Evolutionary conservation across 2,329 filamentous ascomycete species (phyloP).

Genomic region (Trichoderma asperellum): DNA sequence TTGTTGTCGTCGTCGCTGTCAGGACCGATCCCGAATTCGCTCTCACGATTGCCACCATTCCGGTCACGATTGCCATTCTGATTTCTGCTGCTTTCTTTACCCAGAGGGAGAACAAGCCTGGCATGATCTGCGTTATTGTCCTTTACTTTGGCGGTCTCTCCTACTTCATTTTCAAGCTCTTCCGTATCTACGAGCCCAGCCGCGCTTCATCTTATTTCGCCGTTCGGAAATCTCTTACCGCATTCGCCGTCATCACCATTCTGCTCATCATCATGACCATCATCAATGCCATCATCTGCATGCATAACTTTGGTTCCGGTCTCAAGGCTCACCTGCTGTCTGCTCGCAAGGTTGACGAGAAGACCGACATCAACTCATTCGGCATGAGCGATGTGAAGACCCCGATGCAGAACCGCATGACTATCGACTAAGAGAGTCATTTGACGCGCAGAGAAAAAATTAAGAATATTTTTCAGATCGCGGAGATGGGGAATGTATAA

Average conservation of each 20-base stretch:
- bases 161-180: conserved; percentile 98
- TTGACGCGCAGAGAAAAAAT: not conserved
- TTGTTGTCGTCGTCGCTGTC: conserved; percentile 84
- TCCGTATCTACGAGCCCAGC: conserved; percentile 82
- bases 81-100: conserved; percentile 84
- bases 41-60: conserved; percentile 86
- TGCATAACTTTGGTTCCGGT: conserved; percentile 86
- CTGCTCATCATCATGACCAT: conserved; percentile 88
- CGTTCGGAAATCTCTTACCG: conserved; percentile 83
- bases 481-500: conserved; percentile 36
- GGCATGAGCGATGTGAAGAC: conserved; percentile 61
- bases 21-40: conserved; percentile 75
- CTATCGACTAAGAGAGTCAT: conserved; percentile 55
- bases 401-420: conserved; percentile 60
- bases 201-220: conserved; percentile 69
- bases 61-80: conserved; percentile 87
- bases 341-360: conserved; percentile 54
- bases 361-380: conserved; percentile 60
- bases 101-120: conserved; percentile 75
- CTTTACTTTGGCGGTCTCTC: conserved; percentile 87
- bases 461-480: not conserved
- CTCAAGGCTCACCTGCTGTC: conserved; percentile 82
- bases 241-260: conserved; percentile 92
- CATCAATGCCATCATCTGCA: conserved; percentile 82
- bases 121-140: conserved; percentile 78